Evolutionary conservation across 1,139 yeast genomes (phyloP), one percentile per base, ranked within the genome.

Genomic region (Suhomyces bolitotheri): DNA sequence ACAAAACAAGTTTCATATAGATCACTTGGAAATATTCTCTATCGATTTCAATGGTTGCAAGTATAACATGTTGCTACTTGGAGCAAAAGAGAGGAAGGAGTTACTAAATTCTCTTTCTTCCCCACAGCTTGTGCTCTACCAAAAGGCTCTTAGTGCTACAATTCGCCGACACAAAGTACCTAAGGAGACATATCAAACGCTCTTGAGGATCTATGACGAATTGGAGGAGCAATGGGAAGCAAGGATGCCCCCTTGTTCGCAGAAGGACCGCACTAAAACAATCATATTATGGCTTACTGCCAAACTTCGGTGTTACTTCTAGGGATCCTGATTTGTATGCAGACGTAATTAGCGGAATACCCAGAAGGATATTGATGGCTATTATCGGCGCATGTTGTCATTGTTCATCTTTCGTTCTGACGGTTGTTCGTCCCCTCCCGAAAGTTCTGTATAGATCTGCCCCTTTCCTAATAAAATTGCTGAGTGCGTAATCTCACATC

Each of bases 171-270:
- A 17, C 3, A 16, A 34, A 4, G 10, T 10, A 9, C 11, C 29
- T 4, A 17, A 10, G 10, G 19, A 11, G 7, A 4, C 13, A 2
- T 34, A 34, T 24, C 7, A 13, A 13, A n/a, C 16, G 8, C 22
- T 9, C 4, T n/a, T 17, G 14, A 20, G 22, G 7, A 25, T 34
- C 4, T 21, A 20, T 8, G 23, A 12, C 8, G 30, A 34, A 13
- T 21, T 34, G 17, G 37, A 25, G 10, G 25, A 19, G 2, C 33
- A 33, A 10, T 28, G 36, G 33, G 25, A 25, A 2, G 8, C 4
- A 9, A 17, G 36, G n/a, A 20, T 17, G 6, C 7, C 8, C 8
- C 20, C 20, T 17, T 6, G 20, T 17, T 17, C 20, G 8, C 20
- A 8, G 6, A 8, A 7, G 6, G 20, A 17, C 6, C 7, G 7